These are phyloP conservation scores for Tylopilus rubrobrunneus DNA, from an alignment of 768 basidiomycete genomes.

Conservation along the genomic window DNA sequence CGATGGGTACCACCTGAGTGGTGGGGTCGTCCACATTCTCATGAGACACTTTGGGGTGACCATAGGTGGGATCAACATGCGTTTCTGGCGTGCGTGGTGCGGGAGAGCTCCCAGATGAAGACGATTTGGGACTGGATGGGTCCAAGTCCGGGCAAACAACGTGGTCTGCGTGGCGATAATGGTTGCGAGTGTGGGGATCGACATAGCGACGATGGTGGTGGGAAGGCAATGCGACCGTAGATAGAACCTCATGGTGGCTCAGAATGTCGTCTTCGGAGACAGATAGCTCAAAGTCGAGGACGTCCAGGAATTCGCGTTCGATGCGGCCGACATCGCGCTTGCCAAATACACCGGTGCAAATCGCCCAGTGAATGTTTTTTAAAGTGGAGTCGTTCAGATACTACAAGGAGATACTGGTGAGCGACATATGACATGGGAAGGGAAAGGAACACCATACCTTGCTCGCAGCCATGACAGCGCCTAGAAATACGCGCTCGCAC, in stretches of 20 bases:
- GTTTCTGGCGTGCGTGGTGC: conserved; percentile 31
- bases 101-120: conserved; percentile 34
- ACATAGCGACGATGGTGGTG: conserved; percentile 27
- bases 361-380: conserved; percentile 88
- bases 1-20: conserved; percentile 23
- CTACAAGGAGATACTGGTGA: conserved; percentile 30
- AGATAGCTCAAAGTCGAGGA: conserved; percentile 71
- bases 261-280: conserved; percentile 64
- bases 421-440: conserved; percentile 13
- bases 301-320: conserved; percentile 78
- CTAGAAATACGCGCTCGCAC: conserved; percentile 85
- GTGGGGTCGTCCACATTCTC: conserved; percentile 24
- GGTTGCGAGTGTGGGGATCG: conserved; percentile 20
- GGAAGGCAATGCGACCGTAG: conserved; percentile 23
- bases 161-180: conserved; percentile 18
- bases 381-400: conserved; percentile 87
- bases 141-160: conserved; percentile 40
- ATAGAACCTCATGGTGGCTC: conserved; percentile 37
- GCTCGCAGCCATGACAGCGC: conserved; percentile 82
- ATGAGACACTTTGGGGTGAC: conserved; percentile 26
- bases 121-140: conserved; percentile 38
- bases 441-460: conserved; percentile 48
- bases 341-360: conserved; percentile 80
- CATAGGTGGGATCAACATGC: conserved; percentile 18
- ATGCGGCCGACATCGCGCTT: conserved; percentile 78